phyloP scores from a whole-genome alignment of 306 rosid genomes.

The Sicyos edulis region DNA sequence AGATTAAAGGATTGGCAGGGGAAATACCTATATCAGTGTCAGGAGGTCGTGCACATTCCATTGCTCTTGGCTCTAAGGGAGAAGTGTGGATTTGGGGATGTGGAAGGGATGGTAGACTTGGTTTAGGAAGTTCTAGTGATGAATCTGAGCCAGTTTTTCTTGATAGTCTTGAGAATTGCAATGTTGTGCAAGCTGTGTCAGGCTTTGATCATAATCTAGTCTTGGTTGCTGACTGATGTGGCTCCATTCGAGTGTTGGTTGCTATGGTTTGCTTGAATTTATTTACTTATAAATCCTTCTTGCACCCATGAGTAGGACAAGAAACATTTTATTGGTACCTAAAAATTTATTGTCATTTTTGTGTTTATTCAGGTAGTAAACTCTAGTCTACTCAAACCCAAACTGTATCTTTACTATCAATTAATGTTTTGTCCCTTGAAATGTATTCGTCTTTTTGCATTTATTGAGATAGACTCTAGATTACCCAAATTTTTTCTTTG shows the following conservation, averaged over 20 bases:
- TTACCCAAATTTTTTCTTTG: no score
- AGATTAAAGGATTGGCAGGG: slow-evolving; percentile 49
- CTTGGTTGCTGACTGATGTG: slow-evolving; percentile 50
- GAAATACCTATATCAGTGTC: slow-evolving; percentile 57
- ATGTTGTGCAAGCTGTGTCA: slow-evolving; percentile 67
- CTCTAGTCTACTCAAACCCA: background rate
- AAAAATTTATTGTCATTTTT: background rate
- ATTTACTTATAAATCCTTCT: background rate
- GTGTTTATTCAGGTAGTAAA: background rate
- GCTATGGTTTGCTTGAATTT: slow-evolving; percentile 20
- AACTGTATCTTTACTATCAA: background rate
- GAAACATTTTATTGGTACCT: background rate
- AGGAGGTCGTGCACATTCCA: slow-evolving; percentile 86
- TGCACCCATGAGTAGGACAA: background rate
- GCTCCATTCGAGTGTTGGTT: slow-evolving; percentile 47
- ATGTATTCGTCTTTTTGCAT: no score
- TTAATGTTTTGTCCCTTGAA: background rate
- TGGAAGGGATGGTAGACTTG: slow-evolving; percentile 84
- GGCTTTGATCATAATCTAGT: slow-evolving; percentile 86
- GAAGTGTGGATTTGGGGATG: slow-evolving; percentile 91
- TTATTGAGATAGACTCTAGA: no score
- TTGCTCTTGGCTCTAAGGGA: slow-evolving; percentile 56
- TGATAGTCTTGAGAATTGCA: slow-evolving; percentile 52
- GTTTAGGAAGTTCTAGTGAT: slow-evolving; percentile 62
- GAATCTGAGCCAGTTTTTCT: slow-evolving; percentile 62